Percentiles rank a stretch among this genome's conserved stretches.
phyloP scores from a whole-genome alignment of 495 filamentous ascomycete species.

The Talaromyces wortmannii region DNA sequence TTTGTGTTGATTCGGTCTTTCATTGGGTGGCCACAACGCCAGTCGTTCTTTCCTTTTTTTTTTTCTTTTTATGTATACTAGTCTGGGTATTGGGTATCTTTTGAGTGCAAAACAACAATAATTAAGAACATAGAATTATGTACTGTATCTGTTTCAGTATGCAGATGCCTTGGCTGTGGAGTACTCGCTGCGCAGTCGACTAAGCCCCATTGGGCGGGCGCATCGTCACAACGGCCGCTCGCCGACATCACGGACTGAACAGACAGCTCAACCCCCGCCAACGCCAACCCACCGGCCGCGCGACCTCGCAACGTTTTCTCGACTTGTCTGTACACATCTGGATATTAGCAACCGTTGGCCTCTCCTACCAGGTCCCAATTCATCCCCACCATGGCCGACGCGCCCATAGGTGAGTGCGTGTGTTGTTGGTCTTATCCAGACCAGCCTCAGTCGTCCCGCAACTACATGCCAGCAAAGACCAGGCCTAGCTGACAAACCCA shows the following conservation, averaged over 20 bases:
- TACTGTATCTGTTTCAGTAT: background rate
- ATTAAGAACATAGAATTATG: background rate
- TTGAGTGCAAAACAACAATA: no score
- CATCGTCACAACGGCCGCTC: background rate
- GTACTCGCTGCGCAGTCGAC: background rate
- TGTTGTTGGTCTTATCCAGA: conserved; percentile 12
- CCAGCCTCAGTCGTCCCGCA: conserved; percentile 12
- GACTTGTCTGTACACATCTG: no score
- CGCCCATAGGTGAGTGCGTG: conserved; percentile 58
- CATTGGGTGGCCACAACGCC: no score
- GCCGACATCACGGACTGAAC: background rate
- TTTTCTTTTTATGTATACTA: no score
- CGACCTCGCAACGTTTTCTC: background rate
- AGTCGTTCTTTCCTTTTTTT: no score
- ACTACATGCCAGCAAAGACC: conserved; percentile 17
- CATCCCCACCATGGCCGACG: conserved; percentile 53
- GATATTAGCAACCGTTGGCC: no score
- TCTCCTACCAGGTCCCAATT: background rate
- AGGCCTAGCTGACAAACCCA: conserved; percentile 5
- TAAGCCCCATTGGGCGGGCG: conserved; percentile 1
- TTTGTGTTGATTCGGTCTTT: no score
- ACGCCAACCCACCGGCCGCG: background rate
- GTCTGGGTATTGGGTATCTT: no score
- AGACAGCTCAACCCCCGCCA: background rate
- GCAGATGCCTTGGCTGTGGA: background rate